Evolutionary conservation across 2,329 filamentous ascomycete genomes (phyloP).

Genomic region (Periconia digitata): DNA sequence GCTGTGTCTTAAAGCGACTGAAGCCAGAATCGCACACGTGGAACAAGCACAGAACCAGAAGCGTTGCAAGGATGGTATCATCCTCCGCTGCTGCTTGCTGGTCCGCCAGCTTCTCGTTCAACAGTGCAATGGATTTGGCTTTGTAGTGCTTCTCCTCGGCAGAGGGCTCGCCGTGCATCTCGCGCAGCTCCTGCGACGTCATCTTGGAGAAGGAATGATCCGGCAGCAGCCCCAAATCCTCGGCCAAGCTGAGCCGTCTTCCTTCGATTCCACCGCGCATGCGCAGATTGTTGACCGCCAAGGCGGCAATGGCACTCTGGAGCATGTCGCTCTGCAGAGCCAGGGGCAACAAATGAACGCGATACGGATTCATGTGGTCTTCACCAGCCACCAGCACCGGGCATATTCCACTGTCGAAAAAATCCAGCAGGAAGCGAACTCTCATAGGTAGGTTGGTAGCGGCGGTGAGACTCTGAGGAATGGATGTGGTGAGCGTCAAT

Average conservation of each 20-base stretch:
- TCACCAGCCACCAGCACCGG: slow-evolving; percentile 92
- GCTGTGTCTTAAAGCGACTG: slow-evolving; percentile 89
- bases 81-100: slow-evolving; percentile 68
- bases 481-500: slow-evolving; percentile 43
- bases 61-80: slow-evolving; percentile 84
- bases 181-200: slow-evolving; percentile 39
- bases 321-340: slow-evolving; percentile 77
- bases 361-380: slow-evolving; percentile 77
- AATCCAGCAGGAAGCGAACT: slow-evolving; percentile 86
- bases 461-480: slow-evolving; percentile 51
- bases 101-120: slow-evolving; percentile 84
- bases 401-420: slow-evolving; percentile 90
- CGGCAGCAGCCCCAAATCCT: slow-evolving; percentile 34
- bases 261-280: slow-evolving; percentile 72
- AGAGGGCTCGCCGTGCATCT: slow-evolving; percentile 58
- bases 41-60: slow-evolving; percentile 86
- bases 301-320: slow-evolving; percentile 88
- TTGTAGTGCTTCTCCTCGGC: slow-evolving; percentile 83
- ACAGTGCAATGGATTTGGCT: slow-evolving; percentile 75
- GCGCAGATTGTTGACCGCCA: slow-evolving; percentile 85
- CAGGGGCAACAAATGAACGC: slow-evolving; percentile 77
- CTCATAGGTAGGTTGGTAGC: slow-evolving; percentile 67
- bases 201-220: slow-evolving; percentile 43
- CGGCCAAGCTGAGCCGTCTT: slow-evolving; percentile 32
- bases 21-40: slow-evolving; percentile 92